Evolutionary conservation across 805 yeast species (phyloP).

Genomic region (Hanseniaspora valbyensis): DNA sequence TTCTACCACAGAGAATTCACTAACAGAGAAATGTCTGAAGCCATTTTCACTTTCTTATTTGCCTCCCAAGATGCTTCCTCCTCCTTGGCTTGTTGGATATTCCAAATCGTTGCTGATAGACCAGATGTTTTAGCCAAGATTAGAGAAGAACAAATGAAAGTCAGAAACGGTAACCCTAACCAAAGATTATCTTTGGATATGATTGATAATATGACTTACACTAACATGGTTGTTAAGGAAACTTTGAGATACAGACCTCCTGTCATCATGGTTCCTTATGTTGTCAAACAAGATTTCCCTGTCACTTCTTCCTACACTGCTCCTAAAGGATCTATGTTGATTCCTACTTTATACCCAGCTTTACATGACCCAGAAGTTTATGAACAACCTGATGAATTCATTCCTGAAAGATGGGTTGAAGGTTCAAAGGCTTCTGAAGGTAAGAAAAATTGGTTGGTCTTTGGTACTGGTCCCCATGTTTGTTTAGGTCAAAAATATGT

Average conservation of each 20-base stretch:
- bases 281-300: slow-evolving; percentile 77
- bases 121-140: slow-evolving; percentile 80
- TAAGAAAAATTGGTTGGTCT: slow-evolving; percentile 88
- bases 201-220: slow-evolving; percentile 78
- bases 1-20: slow-evolving; percentile 68
- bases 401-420: slow-evolving; percentile 90
- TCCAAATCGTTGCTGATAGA: slow-evolving; percentile 90
- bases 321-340: slow-evolving; percentile 94
- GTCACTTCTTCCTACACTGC: slow-evolving; percentile 74
- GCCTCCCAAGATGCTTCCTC: slow-evolving; percentile 98
- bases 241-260: slow-evolving; percentile 93
- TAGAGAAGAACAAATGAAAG: slow-evolving; percentile 80
- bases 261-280: slow-evolving; percentile 95
- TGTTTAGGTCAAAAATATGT: slow-evolving; percentile 94
- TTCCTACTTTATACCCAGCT: slow-evolving; percentile 91
- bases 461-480: slow-evolving; percentile 94
- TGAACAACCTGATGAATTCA: slow-evolving; percentile 84
- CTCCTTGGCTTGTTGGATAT: slow-evolving; percentile 94
- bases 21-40: slow-evolving; percentile 88
- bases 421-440: slow-evolving; percentile 66
- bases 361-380: slow-evolving; percentile 96
- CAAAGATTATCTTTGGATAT: slow-evolving; percentile 54
- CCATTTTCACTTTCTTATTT: slow-evolving; percentile 88
- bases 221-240: slow-evolving; percentile 84
- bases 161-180: slow-evolving; percentile 67